Evolutionary conservation across 2,329 filamentous ascomycete genomes (phyloP).

Genomic region (Didymella sp.): DNA sequence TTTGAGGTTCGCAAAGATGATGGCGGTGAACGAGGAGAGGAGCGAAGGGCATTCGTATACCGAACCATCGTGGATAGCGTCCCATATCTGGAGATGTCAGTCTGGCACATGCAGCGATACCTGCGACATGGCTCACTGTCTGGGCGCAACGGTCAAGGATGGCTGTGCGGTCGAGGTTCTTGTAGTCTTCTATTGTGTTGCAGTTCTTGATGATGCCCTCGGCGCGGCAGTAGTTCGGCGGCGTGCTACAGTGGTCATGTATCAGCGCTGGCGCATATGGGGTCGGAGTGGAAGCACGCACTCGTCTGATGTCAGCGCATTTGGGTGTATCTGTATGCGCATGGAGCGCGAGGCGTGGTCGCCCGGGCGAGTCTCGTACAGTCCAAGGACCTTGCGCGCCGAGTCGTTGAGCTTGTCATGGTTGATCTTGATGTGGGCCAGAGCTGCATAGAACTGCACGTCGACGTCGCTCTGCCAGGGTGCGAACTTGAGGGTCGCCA

Average conservation of each 20-base stretch:
- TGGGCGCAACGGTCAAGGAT: constrained; percentile 80
- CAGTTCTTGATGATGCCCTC: constrained; percentile 96
- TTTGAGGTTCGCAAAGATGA: constrained; percentile 95
- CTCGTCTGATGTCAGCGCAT: constrained; percentile 83
- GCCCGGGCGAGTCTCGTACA: constrained; percentile 82
- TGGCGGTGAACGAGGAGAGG: constrained; percentile 83
- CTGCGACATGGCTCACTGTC: constrained; percentile 63
- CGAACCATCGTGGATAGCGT: constrained; percentile 93
- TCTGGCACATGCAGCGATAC: neutral
- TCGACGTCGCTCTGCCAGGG: constrained; percentile 95
- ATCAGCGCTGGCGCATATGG: constrained; percentile 21
- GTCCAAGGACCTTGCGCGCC: constrained; percentile 80
- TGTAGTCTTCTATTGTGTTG: constrained; percentile 95
- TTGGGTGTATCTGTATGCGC: constrained; percentile 88
- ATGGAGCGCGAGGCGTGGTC: constrained; percentile 78
- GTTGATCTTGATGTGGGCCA: constrained; percentile 94
- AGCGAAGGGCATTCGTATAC: constrained; percentile 95
- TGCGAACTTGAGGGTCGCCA: constrained; percentile 72
- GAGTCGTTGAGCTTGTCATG: constrained; percentile 97
- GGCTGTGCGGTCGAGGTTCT: constrained; percentile 77
- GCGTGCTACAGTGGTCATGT: constrained; percentile 28
- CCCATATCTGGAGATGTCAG: constrained; percentile 76
- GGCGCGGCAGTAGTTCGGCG: constrained; percentile 70
- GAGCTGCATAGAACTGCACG: constrained; percentile 88
- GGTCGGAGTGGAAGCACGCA: constrained; percentile 57